These are phyloP conservation scores for Graphilbum ipis-grandicollis DNA, from an alignment of 2,329 filamentous ascomycete genomes.

Conservation along the genomic window DNA sequence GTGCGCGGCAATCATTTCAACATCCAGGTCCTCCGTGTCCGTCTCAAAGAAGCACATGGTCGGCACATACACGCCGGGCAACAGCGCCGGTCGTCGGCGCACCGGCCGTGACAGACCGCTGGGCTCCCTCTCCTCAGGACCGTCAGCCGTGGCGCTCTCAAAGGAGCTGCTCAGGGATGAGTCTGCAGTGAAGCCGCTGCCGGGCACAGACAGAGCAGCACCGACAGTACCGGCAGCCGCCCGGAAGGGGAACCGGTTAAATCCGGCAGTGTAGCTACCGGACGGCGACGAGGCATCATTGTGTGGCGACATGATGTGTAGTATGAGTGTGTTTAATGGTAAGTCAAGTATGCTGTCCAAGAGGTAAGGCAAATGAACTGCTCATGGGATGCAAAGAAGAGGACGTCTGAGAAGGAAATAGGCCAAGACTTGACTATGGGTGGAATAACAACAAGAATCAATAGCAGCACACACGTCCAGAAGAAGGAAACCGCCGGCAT, in stretches of 20 bases:
- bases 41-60: conserved; percentile 58
- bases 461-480: background rate
- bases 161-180: conserved; percentile 24
- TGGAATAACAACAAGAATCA: background rate
- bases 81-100: conserved; percentile 16
- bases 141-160: conserved; percentile 19
- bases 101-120: too few species aligned
- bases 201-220: too few species aligned
- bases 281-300: conserved; percentile 28
- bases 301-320: conserved; percentile 24
- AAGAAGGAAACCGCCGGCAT: background rate
- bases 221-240: too few species aligned
- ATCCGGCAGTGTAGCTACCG: conserved; percentile 24
- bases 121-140: too few species aligned
- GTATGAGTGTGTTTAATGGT: too few species aligned
- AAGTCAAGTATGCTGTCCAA: background rate
- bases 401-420: too few species aligned
- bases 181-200: conserved; percentile 11
- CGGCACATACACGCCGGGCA: conserved; percentile 50
- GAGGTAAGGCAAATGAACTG: too few species aligned
- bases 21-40: conserved; percentile 48
- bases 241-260: conserved; percentile 19
- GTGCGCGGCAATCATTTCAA: conserved; percentile 37
- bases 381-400: background rate
- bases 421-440: too few species aligned